These are phyloP conservation scores for Phytophthora pisi DNA, from an alignment of 352 stramenopile species.

Conservation along the genomic window DNA sequence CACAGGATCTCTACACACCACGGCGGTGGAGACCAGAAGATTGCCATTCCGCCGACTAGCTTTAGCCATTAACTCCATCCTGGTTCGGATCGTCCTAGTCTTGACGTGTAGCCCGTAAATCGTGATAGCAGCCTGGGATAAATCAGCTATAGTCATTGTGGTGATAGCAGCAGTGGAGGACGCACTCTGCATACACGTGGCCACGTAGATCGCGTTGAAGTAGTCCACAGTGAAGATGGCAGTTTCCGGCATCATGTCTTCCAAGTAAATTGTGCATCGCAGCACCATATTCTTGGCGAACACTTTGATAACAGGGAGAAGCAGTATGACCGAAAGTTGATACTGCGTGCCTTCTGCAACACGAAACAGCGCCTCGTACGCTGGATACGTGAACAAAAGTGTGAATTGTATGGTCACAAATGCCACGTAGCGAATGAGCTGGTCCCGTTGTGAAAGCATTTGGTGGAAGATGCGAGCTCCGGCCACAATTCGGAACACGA, in stretches of 20 bases:
- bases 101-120: slow-evolving; percentile 13
- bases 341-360: slow-evolving; percentile 1
- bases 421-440: slow-evolving; percentile 2
- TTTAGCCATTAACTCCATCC: neutral
- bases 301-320: slow-evolving; percentile 34
- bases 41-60: neutral
- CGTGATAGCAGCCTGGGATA: slow-evolving; percentile 1
- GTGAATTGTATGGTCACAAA: slow-evolving; percentile 11
- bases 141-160: slow-evolving; percentile 20
- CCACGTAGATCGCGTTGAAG: slow-evolving; percentile 32
- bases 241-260: slow-evolving; percentile 20
- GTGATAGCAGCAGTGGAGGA: slow-evolving; percentile 3
- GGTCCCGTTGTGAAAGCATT: slow-evolving; percentile 6
- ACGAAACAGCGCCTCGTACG: slow-evolving; percentile 16
- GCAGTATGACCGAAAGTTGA: slow-evolving; percentile 8
- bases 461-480: neutral
- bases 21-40: neutral
- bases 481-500: slow-evolving; percentile 2
- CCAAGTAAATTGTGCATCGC: slow-evolving; percentile 7
- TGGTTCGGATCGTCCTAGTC: neutral
- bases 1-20: neutral
- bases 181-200: slow-evolving; percentile 20
- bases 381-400: slow-evolving; percentile 10
- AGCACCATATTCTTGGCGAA: slow-evolving; percentile 23
- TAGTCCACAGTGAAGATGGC: slow-evolving; percentile 30